Conservation (phyloP, 176 grass and related monocot species). For the Carex kokanica region DNA sequence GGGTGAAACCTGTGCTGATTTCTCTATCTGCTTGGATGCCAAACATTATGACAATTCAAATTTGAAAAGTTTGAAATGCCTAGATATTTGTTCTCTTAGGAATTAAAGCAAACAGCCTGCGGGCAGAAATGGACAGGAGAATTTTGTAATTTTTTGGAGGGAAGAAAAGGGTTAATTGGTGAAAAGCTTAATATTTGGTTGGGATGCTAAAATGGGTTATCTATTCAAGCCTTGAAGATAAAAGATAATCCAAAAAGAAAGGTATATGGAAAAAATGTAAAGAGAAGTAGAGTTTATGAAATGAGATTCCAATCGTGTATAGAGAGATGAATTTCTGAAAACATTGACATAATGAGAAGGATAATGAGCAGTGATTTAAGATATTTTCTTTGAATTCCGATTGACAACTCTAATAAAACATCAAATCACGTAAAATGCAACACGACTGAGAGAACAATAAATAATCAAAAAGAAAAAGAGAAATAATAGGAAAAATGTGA, state of each 20-base stretch:
- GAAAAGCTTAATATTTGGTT: not conserved
- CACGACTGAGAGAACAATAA: not conserved
- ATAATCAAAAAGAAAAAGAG: not conserved
- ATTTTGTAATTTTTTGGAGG: not conserved
- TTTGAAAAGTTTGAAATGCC: not conserved
- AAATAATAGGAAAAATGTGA: not conserved
- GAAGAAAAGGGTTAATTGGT: constrained; percentile 7
- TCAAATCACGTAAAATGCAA: not conserved
- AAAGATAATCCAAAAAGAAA: not conserved
- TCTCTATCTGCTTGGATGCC: constrained; percentile 34
- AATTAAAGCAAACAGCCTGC: constrained; percentile 2
- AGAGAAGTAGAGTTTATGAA: not conserved
- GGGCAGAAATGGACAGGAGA: constrained; percentile 2
- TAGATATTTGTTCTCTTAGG: not conserved
- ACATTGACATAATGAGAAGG: not conserved
- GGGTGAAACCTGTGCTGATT: constrained; percentile 24
- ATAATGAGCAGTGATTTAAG: not conserved
- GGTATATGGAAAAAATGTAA: not conserved
- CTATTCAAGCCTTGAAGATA: not conserved
- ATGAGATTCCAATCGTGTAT: constrained; percentile 1
- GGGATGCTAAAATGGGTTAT: constrained; percentile 11
- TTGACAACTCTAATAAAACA: not conserved
- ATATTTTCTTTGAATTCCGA: not conserved
- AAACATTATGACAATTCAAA: constrained; percentile 31
- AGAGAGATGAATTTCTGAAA: not conserved